Base-by-base conservation (phyloP, 2,329 filamentous ascomycete species). In the Colletotrichum sp. region DNA sequence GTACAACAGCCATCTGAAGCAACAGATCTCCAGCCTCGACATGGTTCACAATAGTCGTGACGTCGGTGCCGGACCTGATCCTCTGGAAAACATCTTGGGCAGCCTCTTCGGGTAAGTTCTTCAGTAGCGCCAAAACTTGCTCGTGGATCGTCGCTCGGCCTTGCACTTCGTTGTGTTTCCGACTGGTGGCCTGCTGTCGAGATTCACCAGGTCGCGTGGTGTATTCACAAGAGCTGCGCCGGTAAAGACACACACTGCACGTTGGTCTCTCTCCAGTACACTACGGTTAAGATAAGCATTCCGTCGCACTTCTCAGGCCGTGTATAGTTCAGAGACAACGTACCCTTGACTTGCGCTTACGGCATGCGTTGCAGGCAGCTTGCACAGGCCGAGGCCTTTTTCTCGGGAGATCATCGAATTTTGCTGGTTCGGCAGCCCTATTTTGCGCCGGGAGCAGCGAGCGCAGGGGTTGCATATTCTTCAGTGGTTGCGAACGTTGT, bases 21-120 rank as follows among this genome's bases (percentile, higher is more conserved):
- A 86, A 74, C 6, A 83, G 34, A 69, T 84, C 80, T 11, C 84
- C 85, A 24, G 80, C 79, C 55, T 78, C 79, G 58, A 84, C 78
- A 33, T 83, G 82, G 16, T 78, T 81, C 5, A 85, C 38, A 21
- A 86, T 78, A 1, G 80, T 76, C 5, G 34, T 68, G 4, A 79
- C 72, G 51, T 83, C 81, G 8, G 77, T 75, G 7, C 84, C 84
- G 2, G 78, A 72, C n/a, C 84, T 78, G 15, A 86, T 80, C n/a
- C 79, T 80, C 7, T 76, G 76, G 5, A 86, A 73, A 16, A 86
- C 75, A 21, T 80, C 78, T 7, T 78, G 73, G 24, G 84, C 83
- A 18, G 85, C 83, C 8, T 70, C n/a, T n/a, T 31, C 51, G 0
- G 47, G 29, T 3, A 38, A 27, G 12, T 13, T 58, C 43, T 2